Evolutionary conservation across 495 filamentous ascomycete species (phyloP).

Genomic region (Penicillium lividum): DNA sequence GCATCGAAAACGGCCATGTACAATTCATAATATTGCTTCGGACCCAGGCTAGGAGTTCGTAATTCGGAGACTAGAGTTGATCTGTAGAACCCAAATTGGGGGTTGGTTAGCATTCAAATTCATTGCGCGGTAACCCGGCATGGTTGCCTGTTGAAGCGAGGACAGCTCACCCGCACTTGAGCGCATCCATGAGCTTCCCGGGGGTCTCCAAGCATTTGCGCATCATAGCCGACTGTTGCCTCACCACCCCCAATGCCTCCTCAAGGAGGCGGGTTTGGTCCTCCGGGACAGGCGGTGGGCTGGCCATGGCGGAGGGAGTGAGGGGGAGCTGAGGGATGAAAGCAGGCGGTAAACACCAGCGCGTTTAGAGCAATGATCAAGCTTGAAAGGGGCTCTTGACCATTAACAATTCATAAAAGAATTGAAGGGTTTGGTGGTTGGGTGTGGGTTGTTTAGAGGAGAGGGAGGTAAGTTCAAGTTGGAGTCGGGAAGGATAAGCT

Average conservation of each 20-base stretch:
- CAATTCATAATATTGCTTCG: constrained; percentile 98
- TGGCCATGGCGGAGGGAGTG: constrained; percentile 48
- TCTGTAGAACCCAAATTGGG: constrained; percentile 46
- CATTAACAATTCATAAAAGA: constrained; percentile 16
- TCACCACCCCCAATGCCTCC: constrained; percentile 93
- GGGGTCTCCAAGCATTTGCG: constrained; percentile 96
- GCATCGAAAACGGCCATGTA: constrained; percentile 99
- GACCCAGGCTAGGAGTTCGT: constrained; percentile 89
- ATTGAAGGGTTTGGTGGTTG: constrained; percentile 4
- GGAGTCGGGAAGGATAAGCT: constrained; percentile 18
- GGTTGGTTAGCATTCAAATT: constrained; percentile 19
- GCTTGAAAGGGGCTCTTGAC: constrained; percentile 12
- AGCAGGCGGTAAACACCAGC: constrained; percentile 36
- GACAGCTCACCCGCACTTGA: constrained; percentile 88
- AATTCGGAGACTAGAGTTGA: constrained; percentile 97
- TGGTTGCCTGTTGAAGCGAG: constrained; percentile 37
- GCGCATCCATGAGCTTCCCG: constrained; percentile 98
- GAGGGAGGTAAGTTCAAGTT: constrained; percentile 9
- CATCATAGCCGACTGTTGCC: constrained; percentile 95
- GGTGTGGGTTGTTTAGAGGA: constrained; percentile 3
- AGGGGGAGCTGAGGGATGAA: constrained; percentile 25
- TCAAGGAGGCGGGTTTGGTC: constrained; percentile 94
- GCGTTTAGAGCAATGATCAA: constrained; percentile 25
- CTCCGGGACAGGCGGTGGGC: constrained; percentile 69
- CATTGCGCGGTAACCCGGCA: constrained; percentile 19